Base-by-base conservation (phyloP, 2,329 filamentous ascomycete genomes). In the Lecanicillium sp. region DNA sequence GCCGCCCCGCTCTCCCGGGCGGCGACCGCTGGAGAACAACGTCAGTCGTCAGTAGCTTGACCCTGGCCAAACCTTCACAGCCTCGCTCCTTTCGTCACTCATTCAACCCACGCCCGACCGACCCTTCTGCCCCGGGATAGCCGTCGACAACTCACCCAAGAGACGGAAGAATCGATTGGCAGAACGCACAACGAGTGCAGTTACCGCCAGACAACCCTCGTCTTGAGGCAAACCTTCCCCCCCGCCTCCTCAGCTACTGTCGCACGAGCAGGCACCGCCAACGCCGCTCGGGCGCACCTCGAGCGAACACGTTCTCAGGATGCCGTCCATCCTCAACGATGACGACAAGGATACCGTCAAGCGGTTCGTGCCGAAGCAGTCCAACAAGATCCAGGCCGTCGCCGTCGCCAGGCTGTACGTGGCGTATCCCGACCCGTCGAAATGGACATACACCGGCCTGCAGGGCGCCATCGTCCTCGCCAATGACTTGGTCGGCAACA, bases 301-400 rank as follows among this genome's bases (percentile, higher is more conserved):
- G 29, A 24, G 27, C 44, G 37, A 37, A 11, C 30, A 14, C 5
- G 7, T 8, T 27, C 26, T n/a, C 63, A 69, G 58, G 55, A 81
- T 81, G 78, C 77, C 78, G 60, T 79, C 78, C 35, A 77, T 95
- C 56, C 80, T 98, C 49, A 87, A 77, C 64, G 91, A 96, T 62
- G 86, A 90, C 61, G 93, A 98, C 73, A 96, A 95, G 77, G 87
- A 94, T 71, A 95, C 84, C 52, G 90, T 98, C 69, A 95, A 94
- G 74, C 85, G 93, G 64, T 86, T 85, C 58, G 88, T 98, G 47
- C 91, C 93, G 53, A 96, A 95, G 68, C 81, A 89, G 54, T 83
- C 84, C 60, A 98, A 97, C 81, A 97, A 97, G 76, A 97, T 98
- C 68, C 87, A 94, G 56, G 90, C 90, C 53, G 91, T 95, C 56